Base-by-base conservation (phyloP, 2,329 filamentous ascomycete genomes). In the Ophiostoma piceae region DNA sequence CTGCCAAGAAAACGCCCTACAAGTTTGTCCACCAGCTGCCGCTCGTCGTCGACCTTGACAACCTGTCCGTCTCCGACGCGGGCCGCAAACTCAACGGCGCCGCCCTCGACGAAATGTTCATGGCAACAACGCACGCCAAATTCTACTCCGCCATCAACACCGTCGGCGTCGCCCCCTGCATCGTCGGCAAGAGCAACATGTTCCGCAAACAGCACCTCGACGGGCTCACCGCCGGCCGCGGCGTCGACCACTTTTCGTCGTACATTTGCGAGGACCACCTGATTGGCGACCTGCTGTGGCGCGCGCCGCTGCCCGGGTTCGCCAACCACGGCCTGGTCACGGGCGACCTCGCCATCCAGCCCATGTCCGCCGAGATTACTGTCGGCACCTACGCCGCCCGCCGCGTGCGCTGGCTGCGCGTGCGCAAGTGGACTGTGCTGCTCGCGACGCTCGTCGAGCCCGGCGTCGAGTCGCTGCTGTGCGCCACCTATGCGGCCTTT, bases 211-310 rank as follows among this genome's bases (percentile, higher is more conserved):
- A 92, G 0, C 94, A 99, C 76, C 87, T 99, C 47, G 87, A 97
- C 79, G 85, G 86, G 73, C 86, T 95, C 9, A 89, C 88, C 41
- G 79, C 85, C 74, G 77, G 88, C 80, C 77, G 77, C 0, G 96
- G 95, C 0, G 89, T 99, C 73, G 93, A 98, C 79, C 94, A 89
- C 80, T 99, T 99, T 80, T 96, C 92, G 2, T 86, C 92, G 73
- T 96, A 97, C 77, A 98, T 99, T 76, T 99, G 95, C 81, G 96
- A 99, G 78, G 95, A 99, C 77, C 95, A 99, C 76, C 82, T 97
- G 32, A 97, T 99, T 69, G 94, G 94, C 14, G 95, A 99, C 74
- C 81, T 95, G 0, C 84, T 99, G 4, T 99, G 94, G 93, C 88
- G 88, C 69, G 85, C 87, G n/a, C 76, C 80, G 1, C 79, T 90